Conservation (phyloP, 208 protist genomes). For the Naegleria lovaniensis region DNA sequence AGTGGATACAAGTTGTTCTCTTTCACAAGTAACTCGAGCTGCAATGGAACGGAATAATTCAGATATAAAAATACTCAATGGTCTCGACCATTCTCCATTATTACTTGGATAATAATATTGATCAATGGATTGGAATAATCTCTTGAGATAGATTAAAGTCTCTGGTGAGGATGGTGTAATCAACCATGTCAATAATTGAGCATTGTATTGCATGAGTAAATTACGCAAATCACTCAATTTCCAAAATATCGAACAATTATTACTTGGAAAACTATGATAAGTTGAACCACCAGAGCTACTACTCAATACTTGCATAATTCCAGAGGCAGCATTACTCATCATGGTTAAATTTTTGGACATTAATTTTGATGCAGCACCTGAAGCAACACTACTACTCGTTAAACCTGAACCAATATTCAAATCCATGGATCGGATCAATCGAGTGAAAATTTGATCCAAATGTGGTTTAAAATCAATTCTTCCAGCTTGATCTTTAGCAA, state of each 20-base stretch:
- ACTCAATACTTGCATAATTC: not conserved
- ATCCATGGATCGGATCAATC: not conserved
- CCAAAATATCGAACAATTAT: not conserved
- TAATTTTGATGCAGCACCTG: not conserved
- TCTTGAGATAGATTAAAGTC: not conserved
- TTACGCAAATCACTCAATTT: not conserved
- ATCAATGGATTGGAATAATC: constrained; percentile 25
- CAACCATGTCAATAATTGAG: not conserved
- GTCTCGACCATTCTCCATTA: not conserved
- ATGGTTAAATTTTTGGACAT: not conserved
- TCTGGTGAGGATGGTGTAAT: not conserved
- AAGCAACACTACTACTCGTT: not conserved
- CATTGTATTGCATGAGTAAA: not conserved
- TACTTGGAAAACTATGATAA: not conserved
- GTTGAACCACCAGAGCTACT: not conserved
- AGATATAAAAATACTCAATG: not conserved
- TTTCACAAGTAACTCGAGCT: not conserved
- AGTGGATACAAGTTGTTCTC: not conserved
- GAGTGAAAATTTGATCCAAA: constrained; percentile 9
- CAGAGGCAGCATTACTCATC: not conserved
- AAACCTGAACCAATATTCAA: not conserved
- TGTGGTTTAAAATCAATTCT: not conserved
- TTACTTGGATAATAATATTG: constrained; percentile 24
- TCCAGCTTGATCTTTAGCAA: not conserved
- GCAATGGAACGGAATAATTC: not conserved